Percentiles rank a stretch among this genome's conserved stretches.
These are phyloP conservation scores for Calonectria pseudoreteaudii DNA, from an alignment of 2,329 filamentous ascomycete species.

Conservation along the genomic window DNA sequence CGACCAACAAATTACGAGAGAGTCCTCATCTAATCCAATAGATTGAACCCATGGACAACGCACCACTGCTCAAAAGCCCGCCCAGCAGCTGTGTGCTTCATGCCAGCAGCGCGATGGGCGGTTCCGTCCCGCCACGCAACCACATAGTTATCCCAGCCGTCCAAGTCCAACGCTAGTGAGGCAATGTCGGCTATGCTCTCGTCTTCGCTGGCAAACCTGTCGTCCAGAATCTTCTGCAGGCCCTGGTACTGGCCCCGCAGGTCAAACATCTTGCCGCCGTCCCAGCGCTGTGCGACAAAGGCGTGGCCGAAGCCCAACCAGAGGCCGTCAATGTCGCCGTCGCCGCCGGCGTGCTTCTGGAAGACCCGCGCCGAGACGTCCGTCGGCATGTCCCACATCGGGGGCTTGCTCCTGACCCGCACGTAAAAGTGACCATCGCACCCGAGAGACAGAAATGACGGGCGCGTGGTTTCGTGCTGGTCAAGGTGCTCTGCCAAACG, in stretches of 20 bases:
- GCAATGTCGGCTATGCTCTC: constrained; percentile 17
- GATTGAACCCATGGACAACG: not conserved
- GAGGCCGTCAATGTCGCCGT: constrained; percentile 20
- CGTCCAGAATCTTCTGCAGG: constrained; percentile 10
- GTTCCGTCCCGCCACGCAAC: constrained; percentile 29
- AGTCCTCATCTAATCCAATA: not conserved
- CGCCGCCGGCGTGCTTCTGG: constrained; percentile 14
- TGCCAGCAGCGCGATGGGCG: constrained; percentile 17
- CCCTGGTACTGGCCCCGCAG: constrained; percentile 29
- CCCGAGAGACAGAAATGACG: constrained; percentile 35
- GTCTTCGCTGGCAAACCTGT: not conserved
- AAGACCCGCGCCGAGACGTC: constrained; percentile 8
- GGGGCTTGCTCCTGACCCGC: constrained; percentile 26
- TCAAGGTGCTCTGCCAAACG: constrained; percentile 29
- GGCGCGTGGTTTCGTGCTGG: constrained; percentile 36
- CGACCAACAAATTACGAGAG: not conserved
- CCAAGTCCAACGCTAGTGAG: constrained; percentile 33
- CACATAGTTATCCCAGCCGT: constrained; percentile 4
- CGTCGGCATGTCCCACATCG: constrained; percentile 32
- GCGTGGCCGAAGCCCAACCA: constrained; percentile 36
- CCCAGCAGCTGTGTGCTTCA: constrained; percentile 17
- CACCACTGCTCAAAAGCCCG: constrained; percentile 35
- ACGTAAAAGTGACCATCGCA: constrained; percentile 32
- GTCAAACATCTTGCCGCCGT: constrained; percentile 29
- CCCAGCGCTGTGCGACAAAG: constrained; percentile 40